Conservation (phyloP, 2,329 filamentous ascomycete species). For the Orbilia oligospora region DNA sequence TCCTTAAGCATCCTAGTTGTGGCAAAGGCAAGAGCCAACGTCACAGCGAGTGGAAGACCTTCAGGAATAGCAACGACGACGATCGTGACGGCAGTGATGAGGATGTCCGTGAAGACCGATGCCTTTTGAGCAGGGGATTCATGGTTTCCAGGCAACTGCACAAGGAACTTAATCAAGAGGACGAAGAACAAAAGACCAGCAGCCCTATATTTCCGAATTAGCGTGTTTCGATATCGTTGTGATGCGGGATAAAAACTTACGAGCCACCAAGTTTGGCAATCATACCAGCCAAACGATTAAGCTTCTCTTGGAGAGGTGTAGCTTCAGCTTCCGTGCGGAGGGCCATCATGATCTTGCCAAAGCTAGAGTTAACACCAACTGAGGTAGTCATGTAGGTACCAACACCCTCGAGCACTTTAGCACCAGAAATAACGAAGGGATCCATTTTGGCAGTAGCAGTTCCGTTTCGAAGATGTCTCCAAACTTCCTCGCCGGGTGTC, state of each 20-base stretch:
- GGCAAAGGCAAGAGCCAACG: constrained; percentile 81
- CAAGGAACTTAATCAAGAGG: constrained; percentile 87
- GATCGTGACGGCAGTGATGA: constrained; percentile 84
- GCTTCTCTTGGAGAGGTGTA: constrained; percentile 81
- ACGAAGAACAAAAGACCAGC: constrained; percentile 86
- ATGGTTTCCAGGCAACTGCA: constrained; percentile 73
- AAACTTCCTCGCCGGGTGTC: constrained; percentile 77
- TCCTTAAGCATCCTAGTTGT: constrained; percentile 83
- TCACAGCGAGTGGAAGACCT: constrained; percentile 83
- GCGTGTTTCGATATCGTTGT: constrained; percentile 15
- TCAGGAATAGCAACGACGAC: constrained; percentile 85
- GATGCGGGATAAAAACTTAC: constrained; percentile 55
- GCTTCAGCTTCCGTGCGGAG: constrained; percentile 81
- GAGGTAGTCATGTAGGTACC: constrained; percentile 82
- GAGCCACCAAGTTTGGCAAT: constrained; percentile 83
- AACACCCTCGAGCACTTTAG: constrained; percentile 82
- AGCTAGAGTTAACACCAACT: constrained; percentile 80
- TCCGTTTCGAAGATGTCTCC: constrained; percentile 77
- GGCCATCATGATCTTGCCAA: constrained; percentile 81
- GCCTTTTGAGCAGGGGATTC: constrained; percentile 79
- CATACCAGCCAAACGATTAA: constrained; percentile 81
- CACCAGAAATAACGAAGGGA: constrained; percentile 87
- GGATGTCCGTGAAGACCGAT: constrained; percentile 81
- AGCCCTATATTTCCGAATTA: constrained; percentile 70
- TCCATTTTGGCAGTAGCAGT: constrained; percentile 80